Evolutionary conservation across 148 eudicot genomes (phyloP).

Genomic region (Fagopyrum esculentum): DNA sequence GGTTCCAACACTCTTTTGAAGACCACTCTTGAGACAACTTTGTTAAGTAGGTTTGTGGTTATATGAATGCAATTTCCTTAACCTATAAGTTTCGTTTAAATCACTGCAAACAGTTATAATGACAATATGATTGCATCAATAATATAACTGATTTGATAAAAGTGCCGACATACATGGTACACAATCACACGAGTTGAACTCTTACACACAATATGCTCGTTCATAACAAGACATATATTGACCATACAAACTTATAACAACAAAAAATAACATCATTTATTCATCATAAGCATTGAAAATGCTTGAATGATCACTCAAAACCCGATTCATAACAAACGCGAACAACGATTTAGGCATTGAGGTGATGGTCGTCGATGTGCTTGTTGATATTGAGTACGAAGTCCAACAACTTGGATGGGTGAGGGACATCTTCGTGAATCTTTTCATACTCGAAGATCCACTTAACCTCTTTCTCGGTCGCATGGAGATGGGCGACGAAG

Average conservation of each 20-base stretch:
- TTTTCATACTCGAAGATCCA: constrained; percentile 13
- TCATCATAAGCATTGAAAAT: background rate
- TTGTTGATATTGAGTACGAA: constrained; percentile 12
- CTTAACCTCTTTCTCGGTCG: constrained; percentile 5
- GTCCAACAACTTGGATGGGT: background rate
- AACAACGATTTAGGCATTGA: background rate
- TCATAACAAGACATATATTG: background rate
- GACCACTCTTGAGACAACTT: too few species aligned
- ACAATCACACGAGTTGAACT: background rate
- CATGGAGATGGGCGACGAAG: constrained; percentile 3
- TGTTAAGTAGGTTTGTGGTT: too few species aligned
- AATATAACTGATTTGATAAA: too few species aligned
- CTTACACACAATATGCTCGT: background rate
- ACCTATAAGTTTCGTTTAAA: too few species aligned
- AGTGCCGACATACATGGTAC: background rate
- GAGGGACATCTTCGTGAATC: background rate
- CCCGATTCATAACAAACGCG: background rate
- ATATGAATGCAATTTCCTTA: too few species aligned
- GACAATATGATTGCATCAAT: background rate
- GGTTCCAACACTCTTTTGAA: too few species aligned
- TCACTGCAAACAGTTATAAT: too few species aligned
- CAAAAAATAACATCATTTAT: background rate
- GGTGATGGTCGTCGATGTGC: constrained; percentile 3
- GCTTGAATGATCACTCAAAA: background rate
- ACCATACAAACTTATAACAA: background rate